These are phyloP conservation scores for Penicillium concentricum DNA, from an alignment of 2,329 filamentous ascomycete genomes.

Conservation along the genomic window DNA sequence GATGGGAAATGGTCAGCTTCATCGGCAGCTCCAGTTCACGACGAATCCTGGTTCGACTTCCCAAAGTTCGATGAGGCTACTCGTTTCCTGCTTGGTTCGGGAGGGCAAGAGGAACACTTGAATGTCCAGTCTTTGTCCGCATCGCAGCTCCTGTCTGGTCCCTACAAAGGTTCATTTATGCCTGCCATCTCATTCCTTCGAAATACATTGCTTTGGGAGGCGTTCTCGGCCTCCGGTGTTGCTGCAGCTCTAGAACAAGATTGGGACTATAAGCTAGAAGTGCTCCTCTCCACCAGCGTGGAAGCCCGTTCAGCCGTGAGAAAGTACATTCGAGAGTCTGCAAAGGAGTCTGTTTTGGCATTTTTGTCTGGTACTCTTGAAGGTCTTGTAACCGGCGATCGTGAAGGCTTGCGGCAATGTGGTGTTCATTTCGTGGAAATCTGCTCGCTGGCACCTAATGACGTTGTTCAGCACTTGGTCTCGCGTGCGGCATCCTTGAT, in stretches of 20 bases:
- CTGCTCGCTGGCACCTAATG: conserved; percentile 55
- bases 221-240: conserved; percentile 48
- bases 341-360: conserved; percentile 39
- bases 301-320: conserved; percentile 58
- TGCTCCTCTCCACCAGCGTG: conserved; percentile 68
- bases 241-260: conserved; percentile 66
- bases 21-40: conserved; percentile 56
- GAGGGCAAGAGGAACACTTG: conserved; percentile 15
- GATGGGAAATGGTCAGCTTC: conserved; percentile 39
- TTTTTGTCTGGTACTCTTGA: conserved; percentile 49
- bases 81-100: conserved; percentile 31
- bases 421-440: conserved; percentile 55
- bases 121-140: conserved; percentile 40
- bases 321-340: conserved; percentile 33
- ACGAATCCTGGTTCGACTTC: conserved; percentile 42
- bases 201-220: conserved; percentile 59
- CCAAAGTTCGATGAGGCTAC: conserved; percentile 40
- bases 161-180: conserved; percentile 57
- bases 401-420: conserved; percentile 45
- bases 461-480: conserved; percentile 52
- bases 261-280: conserved; percentile 80
- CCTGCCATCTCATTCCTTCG: conserved; percentile 69
- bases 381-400: conserved; percentile 41
- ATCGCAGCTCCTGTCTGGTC: conserved; percentile 26
- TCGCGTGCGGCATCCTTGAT: conserved; percentile 55